Evolutionary conservation across 345 rosid species (phyloP).

Genomic region (Orychophragmus violaceus): DNA sequence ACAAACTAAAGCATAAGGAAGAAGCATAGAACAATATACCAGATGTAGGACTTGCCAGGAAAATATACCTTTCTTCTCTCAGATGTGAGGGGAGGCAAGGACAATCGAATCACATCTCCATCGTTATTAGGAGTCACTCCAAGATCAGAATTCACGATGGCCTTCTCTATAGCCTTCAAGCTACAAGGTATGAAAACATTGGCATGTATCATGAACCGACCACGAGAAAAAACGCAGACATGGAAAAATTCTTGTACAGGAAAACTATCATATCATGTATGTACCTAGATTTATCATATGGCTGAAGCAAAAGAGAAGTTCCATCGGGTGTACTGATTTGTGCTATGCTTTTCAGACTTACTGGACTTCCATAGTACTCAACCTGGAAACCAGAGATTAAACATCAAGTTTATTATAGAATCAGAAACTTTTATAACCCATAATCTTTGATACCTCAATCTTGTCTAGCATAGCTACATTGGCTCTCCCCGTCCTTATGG

Average conservation of each 20-base stretch:
- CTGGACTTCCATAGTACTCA: constrained; percentile 94
- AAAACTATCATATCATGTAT: too few relatives aligned
- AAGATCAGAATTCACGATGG: constrained; percentile 77
- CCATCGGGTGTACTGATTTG: constrained; percentile 93
- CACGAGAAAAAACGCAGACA: too few relatives aligned
- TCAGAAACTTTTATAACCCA: too few relatives aligned
- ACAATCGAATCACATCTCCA: constrained; percentile 82
- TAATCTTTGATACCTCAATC: constrained; percentile 49
- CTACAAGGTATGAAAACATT: constrained; percentile 35
- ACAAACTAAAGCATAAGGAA: neutral
- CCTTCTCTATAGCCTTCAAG: constrained; percentile 89
- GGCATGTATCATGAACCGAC: neutral
- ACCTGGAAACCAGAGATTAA: constrained; percentile 39
- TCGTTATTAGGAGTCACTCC: constrained; percentile 90
- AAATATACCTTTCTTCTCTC: constrained; percentile 84
- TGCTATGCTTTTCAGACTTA: constrained; percentile 79
- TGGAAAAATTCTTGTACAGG: too few relatives aligned
- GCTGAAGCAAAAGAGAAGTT: constrained; percentile 82
- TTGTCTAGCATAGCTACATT: constrained; percentile 83
- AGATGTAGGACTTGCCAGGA: neutral
- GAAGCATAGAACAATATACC: neutral
- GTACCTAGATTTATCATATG: constrained; percentile 97
- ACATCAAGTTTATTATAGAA: too few relatives aligned
- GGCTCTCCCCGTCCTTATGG: constrained; percentile 83
- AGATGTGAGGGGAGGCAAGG: constrained; percentile 77